Base-by-base conservation (phyloP, 768 basidiomycete genomes). In the Chalciporus chontae region DNA sequence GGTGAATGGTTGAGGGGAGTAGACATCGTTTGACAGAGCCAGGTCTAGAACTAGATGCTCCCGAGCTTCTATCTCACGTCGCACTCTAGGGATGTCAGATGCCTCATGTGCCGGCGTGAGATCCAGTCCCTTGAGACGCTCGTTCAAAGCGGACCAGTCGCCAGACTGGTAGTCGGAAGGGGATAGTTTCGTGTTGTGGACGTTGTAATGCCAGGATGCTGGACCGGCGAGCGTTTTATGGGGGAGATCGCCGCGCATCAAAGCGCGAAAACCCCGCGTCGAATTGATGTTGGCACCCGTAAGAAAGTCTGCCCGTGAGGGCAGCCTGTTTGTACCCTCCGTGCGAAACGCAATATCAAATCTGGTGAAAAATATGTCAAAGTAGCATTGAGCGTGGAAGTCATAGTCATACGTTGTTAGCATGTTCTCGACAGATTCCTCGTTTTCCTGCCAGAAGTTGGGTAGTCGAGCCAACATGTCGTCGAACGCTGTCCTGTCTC, bases 11-110 rank as follows among this genome's bases (percentile, higher is more conserved):
- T 68, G 71, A 4, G 73, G 61, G 13, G 82, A 80, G 56, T 78
- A 86, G 15, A 85, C 69, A 54, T 82, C 74, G 5, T 67, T 67
- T 2, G 86, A 81, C 27, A 90, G 68, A 14, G 71, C 66, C 27
- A 90, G 70, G 63, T 91, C 87, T 34, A 85, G 56, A 18, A 77
- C 73, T 3, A 91, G 62, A 57, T 85, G 78, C 50, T 86, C 78
- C 21, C 78, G 74, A 4, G 84, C 80, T 42, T 77, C 73, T 9
- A 65, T 66, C 62, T 87, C 80, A 53, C 73, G 71, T 48, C 71
- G 72, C 8, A 74, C 54, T 36, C 34, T 4, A 8, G 77, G 77
- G 38, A 63, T 45, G 1, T 62, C 61, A 6, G 77, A 64, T n/a
- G 69, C 69, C 15, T 72, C 67, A 18, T 65, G 57, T 45, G 70